Conservation (phyloP, 768 basidiomycete species). For the Boletus edulis region DNA sequence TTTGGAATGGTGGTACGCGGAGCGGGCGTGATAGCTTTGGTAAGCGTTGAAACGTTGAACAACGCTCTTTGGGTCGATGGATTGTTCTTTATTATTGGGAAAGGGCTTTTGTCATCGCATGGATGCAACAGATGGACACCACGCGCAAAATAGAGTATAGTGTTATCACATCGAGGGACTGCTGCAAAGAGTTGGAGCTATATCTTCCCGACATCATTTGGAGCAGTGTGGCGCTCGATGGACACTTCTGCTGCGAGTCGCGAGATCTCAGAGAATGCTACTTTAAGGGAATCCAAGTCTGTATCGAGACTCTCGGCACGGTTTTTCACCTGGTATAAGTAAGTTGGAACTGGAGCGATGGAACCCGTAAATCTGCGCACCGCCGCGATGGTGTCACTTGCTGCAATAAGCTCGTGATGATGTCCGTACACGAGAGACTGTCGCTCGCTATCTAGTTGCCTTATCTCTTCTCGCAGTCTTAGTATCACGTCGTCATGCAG, state of each 20-base stretch:
- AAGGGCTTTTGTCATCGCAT: too few relatives aligned
- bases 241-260: conserved; percentile 69
- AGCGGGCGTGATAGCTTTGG: background rate
- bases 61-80: too few relatives aligned
- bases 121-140: too few relatives aligned
- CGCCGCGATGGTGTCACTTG: conserved; percentile 86
- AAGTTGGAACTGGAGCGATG: background rate
- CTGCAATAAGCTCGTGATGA: conserved; percentile 92
- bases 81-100: too few relatives aligned
- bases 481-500: background rate
- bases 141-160: too few relatives aligned
- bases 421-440: conserved; percentile 94
- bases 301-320: conserved; percentile 83
- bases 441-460: conserved; percentile 81
- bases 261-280: conserved; percentile 85
- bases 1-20: conserved; percentile 16
- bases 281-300: conserved; percentile 77
- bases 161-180: too few relatives aligned
- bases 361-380: conserved; percentile 40
- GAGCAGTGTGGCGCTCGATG: conserved; percentile 36
- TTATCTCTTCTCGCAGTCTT: conserved; percentile 58
- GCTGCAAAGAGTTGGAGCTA: background rate
- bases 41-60: background rate
- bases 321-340: conserved; percentile 70
- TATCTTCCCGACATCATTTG: background rate